A percentile compares a stretch with the other conserved stretches of the same genome.
Evolutionary conservation across 2,329 filamentous ascomycete genomes (phyloP).

Genomic region (Huntiella abstrusa): DNA sequence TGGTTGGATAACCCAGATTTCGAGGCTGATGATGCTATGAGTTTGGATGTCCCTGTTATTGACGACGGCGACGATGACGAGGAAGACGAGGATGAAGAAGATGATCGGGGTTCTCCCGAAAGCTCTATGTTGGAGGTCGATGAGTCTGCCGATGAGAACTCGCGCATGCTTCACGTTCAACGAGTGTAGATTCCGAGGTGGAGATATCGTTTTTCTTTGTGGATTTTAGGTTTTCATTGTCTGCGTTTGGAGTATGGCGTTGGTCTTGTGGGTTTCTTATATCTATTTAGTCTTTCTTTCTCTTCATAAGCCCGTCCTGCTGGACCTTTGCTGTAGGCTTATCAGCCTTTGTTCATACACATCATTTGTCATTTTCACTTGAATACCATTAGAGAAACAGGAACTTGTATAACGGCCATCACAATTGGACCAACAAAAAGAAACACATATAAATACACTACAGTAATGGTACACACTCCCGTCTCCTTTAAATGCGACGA

Average conservation of each 20-base stretch:
- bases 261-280: neutral
- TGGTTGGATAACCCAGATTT: slow-evolving; percentile 68
- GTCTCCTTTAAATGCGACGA: slow-evolving; percentile 44
- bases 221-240: neutral
- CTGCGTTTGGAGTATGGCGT: neutral
- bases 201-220: neutral
- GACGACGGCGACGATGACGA: slow-evolving; percentile 51
- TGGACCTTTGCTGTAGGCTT: slow-evolving; percentile 1
- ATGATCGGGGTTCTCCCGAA: slow-evolving; percentile 19
- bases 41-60: slow-evolving; percentile 51
- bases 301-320: neutral
- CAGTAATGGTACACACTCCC: slow-evolving; percentile 18
- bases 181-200: neutral
- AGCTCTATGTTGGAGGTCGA: slow-evolving; percentile 35
- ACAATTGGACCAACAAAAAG: neutral
- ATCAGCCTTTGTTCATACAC: neutral
- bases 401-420: neutral
- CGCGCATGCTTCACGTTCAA: slow-evolving; percentile 14
- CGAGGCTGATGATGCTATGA: slow-evolving; percentile 51
- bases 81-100: slow-evolving; percentile 28
- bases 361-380: neutral
- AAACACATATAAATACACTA: neutral
- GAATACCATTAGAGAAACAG: neutral
- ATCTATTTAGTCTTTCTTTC: neutral
- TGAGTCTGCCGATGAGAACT: slow-evolving; percentile 22